A percentile compares a stretch with the other conserved stretches of the same genome.
Conservation (phyloP, 305 asterid genomes). For the Striga hermonthica region DNA sequence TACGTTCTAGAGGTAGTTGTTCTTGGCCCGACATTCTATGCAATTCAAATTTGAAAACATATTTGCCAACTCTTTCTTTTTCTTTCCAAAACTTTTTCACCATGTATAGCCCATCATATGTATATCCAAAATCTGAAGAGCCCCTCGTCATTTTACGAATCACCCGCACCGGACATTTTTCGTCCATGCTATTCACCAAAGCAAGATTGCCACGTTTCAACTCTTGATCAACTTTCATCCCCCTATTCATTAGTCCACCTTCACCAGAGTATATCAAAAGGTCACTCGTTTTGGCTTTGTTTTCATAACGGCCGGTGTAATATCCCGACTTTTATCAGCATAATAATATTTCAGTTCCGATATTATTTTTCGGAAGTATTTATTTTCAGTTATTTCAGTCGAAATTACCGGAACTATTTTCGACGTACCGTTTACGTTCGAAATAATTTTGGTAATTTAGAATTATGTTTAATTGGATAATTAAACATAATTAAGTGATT, state of each 20-base stretch:
- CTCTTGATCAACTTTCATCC: slow-evolving; percentile 75
- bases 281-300: slow-evolving; percentile 66
- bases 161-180: slow-evolving; percentile 69
- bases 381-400: too few relatives aligned
- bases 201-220: slow-evolving; percentile 95
- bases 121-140: slow-evolving; percentile 52
- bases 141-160: slow-evolving; percentile 46
- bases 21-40: slow-evolving; percentile 36
- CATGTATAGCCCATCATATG: slow-evolving; percentile 59
- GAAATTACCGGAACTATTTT: too few relatives aligned
- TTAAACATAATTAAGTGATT: too few relatives aligned
- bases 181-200: slow-evolving; percentile 68
- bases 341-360: too few relatives aligned
- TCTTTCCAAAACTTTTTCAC: slow-evolving; percentile 47
- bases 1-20: too few relatives aligned
- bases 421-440: too few relatives aligned
- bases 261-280: slow-evolving; percentile 64
- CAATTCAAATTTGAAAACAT: slow-evolving; percentile 56
- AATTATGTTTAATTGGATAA: too few relatives aligned
- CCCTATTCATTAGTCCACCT: slow-evolving; percentile 65
- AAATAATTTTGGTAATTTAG: too few relatives aligned
- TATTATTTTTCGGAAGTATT: too few relatives aligned
- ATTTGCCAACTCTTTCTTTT: slow-evolving; percentile 36
- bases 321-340: too few relatives aligned
- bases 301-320: slow-evolving; percentile 77